Evolutionary conservation across 225 moss, liverwort and hornwort species (phyloP).

Genomic region (Sphagnum contortum): DNA sequence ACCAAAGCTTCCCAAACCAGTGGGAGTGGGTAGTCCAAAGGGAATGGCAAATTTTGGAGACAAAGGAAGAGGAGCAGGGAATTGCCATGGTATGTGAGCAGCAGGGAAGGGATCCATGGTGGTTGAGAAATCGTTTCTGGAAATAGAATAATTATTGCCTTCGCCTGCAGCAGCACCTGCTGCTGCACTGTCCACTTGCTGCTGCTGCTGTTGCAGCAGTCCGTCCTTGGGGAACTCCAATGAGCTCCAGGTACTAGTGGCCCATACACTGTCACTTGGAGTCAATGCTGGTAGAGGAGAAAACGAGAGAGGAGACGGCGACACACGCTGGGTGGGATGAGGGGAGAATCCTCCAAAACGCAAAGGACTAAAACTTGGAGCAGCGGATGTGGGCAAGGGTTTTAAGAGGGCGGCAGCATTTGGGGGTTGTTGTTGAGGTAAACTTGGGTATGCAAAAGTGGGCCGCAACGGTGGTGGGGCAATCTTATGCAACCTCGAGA

Average conservation of each 20-base stretch:
- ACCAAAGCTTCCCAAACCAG: slow-evolving; percentile 39
- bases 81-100: not conserved
- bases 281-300: slow-evolving; percentile 78
- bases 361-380: slow-evolving; percentile 32
- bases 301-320: slow-evolving; percentile 75
- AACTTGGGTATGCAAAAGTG: slow-evolving; percentile 34
- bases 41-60: slow-evolving; percentile 31
- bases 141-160: slow-evolving; percentile 6
- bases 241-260: slow-evolving; percentile 46
- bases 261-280: slow-evolving; percentile 76
- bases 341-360: slow-evolving; percentile 57
- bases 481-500: slow-evolving; percentile 69
- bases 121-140: not conserved
- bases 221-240: slow-evolving; percentile 60
- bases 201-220: slow-evolving; percentile 26
- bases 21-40: slow-evolving; percentile 37
- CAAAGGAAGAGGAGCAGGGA: slow-evolving; percentile 26
- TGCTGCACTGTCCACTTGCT: slow-evolving; percentile 22
- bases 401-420: slow-evolving; percentile 15
- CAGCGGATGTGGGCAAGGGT: slow-evolving; percentile 19
- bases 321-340: slow-evolving; percentile 34
- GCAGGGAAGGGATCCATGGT: not conserved
- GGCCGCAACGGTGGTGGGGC: slow-evolving; percentile 87
- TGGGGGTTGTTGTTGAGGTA: slow-evolving; percentile 16
- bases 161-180: slow-evolving; percentile 42